Percentiles rank a stretch among this genome's conserved stretches.
Conservation (phyloP, 116 monocot genomes). For the Dioscorea cayenensis region DNA sequence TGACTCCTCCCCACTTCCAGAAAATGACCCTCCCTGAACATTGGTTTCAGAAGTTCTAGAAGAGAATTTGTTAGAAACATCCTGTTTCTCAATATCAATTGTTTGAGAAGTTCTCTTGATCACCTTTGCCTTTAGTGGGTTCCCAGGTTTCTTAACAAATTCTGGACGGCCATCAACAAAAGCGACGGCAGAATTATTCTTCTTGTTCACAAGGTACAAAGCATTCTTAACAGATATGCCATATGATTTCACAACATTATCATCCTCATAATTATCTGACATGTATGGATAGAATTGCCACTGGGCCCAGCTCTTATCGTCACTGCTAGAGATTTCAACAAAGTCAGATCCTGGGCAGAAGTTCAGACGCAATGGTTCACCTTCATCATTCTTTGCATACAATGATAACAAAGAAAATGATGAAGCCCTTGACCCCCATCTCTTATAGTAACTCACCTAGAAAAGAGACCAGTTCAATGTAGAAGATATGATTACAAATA, state of each 20-base stretch:
- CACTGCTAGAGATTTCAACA: conserved; percentile 62
- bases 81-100: conserved; percentile 5
- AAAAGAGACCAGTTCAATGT: conserved; percentile 5
- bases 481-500: not conserved
- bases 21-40: conserved; percentile 14
- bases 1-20: conserved; percentile 9
- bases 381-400: conserved; percentile 53
- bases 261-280: conserved; percentile 31
- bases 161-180: conserved; percentile 78
- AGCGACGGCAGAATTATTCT: conserved; percentile 55
- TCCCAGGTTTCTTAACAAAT: conserved; percentile 89
- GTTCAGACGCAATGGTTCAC: conserved; percentile 49
- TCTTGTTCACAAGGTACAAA: conserved; percentile 72
- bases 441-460: conserved; percentile 64
- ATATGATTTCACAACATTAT: conserved; percentile 33
- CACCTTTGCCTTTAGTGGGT: conserved; percentile 69
- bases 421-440: conserved; percentile 40
- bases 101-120: conserved; percentile 24
- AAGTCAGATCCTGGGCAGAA: conserved; percentile 56
- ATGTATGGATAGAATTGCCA: conserved; percentile 54
- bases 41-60: conserved; percentile 2
- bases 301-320: conserved; percentile 35
- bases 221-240: conserved; percentile 25
- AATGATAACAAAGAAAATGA: conserved; percentile 65
- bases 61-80: not conserved